Evolutionary conservation across 352 stramenopile species (phyloP), one percentile per base, ranked within the genome.

Genomic region (Ophiocytium majus): DNA sequence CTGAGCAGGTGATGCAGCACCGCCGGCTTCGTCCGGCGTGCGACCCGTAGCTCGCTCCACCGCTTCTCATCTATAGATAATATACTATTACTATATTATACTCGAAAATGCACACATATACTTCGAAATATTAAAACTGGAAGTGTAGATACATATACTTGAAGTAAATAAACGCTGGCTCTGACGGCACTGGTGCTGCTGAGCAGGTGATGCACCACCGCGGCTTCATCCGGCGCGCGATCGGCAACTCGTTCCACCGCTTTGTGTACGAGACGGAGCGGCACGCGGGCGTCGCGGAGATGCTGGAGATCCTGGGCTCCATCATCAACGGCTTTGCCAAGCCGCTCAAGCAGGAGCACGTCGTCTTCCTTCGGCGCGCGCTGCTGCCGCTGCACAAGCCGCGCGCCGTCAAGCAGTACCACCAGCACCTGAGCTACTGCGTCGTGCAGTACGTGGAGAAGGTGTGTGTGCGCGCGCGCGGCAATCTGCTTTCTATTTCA

Each of bases 291-390:
- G 95, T 99, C 82, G 96, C 95, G 34, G 97, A 99, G 89, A 91
- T 99, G 64, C 92, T 99, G 33, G 97, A 99, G 91, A 99, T 99
- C 89, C 89, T 99, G 9, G 97, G 96, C 50, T 97, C 92, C 84
- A 99, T 99, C 90, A 99, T 99, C 86, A 99, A 99, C 90, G 97
- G 97, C 0, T 99, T 99, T 90, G 97, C 97, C 23, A 97, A 99
- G 91, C 97, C 97, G n/a, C 91, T 99, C 36, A 99, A 99, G 86
- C 93, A 95, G 43, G 97, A 99, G 89, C 97, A 99, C 90, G 86
- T 96, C 86, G 90, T 94, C 74, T 97, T 96, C 80, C 92, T 97
- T 5, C 88, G 96, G 31, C 91, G 93, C 43, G 95, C 96, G 57
- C 92, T 99, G 34, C 96, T 99, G 86, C 97, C 97, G 28, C 92